Conservation (phyloP, 352 stramenopile genomes). For the Phytopythium vexans region DNA sequence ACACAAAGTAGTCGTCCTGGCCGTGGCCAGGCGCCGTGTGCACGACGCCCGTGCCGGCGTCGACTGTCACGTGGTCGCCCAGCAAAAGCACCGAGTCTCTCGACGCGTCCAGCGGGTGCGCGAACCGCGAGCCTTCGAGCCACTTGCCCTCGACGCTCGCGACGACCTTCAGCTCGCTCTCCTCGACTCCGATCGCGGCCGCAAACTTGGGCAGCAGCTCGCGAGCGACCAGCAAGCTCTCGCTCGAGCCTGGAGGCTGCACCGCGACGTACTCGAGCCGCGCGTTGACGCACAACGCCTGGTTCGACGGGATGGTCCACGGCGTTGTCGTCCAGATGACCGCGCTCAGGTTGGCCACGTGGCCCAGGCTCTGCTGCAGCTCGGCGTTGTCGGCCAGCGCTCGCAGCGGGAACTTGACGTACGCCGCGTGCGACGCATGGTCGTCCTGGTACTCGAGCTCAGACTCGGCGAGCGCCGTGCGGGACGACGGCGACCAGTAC, state of each 20-base stretch:
- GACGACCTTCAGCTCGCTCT: constrained; percentile 41
- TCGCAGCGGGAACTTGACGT: constrained; percentile 86
- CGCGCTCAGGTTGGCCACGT: constrained; percentile 42
- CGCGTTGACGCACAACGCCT: constrained; percentile 96
- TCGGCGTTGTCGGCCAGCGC: constrained; percentile 14
- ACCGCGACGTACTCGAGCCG: constrained; percentile 94
- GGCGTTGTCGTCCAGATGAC: constrained; percentile 98
- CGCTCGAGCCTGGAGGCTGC: constrained; percentile 17
- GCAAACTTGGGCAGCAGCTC: constrained; percentile 53
- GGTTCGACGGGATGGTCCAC: constrained; percentile 98
- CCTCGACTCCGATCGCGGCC: constrained; percentile 12
- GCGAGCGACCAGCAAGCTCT: constrained; percentile 61
- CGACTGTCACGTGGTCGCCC: constrained; percentile 97
- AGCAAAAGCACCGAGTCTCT: constrained; percentile 85
- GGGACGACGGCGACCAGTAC: constrained; percentile 97
- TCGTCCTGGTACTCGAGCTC: constrained; percentile 98
- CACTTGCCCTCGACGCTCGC: constrained; percentile 56
- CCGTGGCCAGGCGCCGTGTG: constrained; percentile 98
- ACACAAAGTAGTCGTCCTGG: constrained; percentile 93
- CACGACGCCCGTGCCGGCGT: constrained; percentile 98
- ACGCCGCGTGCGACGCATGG: constrained; percentile 95
- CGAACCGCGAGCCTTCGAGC: constrained; percentile 68
- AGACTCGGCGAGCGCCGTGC: constrained; percentile 97
- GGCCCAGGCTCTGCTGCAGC: constrained; percentile 19
- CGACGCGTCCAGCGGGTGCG: constrained; percentile 87